A percentile compares a stretch with the other conserved stretches of the same genome.
Conservation (phyloP, 2,329 filamentous ascomycete species). For the Trichoderma sp. region DNA sequence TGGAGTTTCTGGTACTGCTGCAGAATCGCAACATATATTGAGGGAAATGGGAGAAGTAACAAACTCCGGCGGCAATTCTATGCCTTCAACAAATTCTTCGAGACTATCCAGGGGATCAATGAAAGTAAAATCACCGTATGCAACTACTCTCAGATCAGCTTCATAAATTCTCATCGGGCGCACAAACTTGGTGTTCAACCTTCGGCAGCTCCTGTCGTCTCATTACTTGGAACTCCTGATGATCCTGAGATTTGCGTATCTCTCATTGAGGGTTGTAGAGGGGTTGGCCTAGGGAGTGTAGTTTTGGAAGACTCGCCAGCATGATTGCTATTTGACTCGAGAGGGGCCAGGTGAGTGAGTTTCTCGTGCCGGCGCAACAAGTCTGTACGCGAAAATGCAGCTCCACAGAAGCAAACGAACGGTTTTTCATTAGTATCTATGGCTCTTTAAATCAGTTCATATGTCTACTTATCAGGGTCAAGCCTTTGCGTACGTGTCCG, state of each 20-base stretch:
- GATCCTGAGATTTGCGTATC: neutral
- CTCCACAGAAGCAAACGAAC: neutral
- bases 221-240: neutral
- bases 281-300: neutral
- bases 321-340: neutral
- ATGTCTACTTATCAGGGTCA: neutral
- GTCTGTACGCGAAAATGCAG: neutral
- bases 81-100: neutral
- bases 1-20: neutral
- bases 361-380: neutral
- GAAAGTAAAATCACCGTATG: neutral
- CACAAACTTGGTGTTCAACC: neutral
- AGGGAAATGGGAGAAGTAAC: neutral
- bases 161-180: neutral
- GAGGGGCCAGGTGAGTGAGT: neutral
- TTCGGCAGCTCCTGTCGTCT: neutral
- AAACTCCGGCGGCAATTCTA: neutral
- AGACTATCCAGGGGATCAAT: neutral
- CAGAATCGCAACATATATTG: neutral
- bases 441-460: neutral
- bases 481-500: neutral
- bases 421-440: neutral
- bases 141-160: neutral
- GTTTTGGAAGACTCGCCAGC: neutral
- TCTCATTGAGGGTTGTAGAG: neutral